Conservation (phyloP, 108 stramenopile genomes). For the Chaetoceros muelleri region DNA sequence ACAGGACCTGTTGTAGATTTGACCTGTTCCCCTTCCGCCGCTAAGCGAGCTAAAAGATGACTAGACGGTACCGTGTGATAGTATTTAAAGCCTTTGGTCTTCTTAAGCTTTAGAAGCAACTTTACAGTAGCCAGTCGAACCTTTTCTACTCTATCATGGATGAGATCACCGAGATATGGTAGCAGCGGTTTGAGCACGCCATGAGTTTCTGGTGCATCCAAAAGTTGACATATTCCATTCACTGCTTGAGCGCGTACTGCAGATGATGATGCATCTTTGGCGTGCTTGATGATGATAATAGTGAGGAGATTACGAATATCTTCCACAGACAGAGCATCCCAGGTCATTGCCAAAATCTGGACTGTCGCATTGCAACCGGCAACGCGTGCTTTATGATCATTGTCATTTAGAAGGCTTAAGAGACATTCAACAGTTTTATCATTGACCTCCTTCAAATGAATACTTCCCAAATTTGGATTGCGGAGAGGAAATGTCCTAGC, state of each 20-base stretch:
- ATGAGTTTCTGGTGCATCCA: slow-evolving; percentile 75
- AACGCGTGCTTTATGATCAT: slow-evolving; percentile 62
- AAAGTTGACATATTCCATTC: slow-evolving; percentile 50
- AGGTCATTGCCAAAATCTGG: slow-evolving; percentile 57
- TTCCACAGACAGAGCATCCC: slow-evolving; percentile 74
- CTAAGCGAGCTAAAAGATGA: slow-evolving; percentile 74
- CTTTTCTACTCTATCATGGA: slow-evolving; percentile 86
- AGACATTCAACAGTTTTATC: slow-evolving; percentile 60
- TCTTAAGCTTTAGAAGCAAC: slow-evolving; percentile 77
- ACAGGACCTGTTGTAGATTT: slow-evolving; percentile 47
- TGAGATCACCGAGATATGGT: slow-evolving; percentile 69
- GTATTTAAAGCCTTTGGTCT: slow-evolving; percentile 70
- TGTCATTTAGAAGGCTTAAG: slow-evolving; percentile 58
- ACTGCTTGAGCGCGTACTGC: slow-evolving; percentile 74
- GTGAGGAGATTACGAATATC: slow-evolving; percentile 78
- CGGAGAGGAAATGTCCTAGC: slow-evolving; percentile 89
- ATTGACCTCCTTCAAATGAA: slow-evolving; percentile 40
- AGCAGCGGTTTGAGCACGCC: slow-evolving; percentile 78
- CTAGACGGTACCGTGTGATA: slow-evolving; percentile 89
- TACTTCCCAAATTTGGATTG: slow-evolving; percentile 40
- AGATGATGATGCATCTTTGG: slow-evolving; percentile 76
- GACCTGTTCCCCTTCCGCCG: slow-evolving; percentile 31
- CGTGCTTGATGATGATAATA: slow-evolving; percentile 67
- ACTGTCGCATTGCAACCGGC: slow-evolving; percentile 73
- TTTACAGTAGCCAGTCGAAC: slow-evolving; percentile 78